Evolutionary conservation across 345 rosid species (phyloP).

Genomic region (Salix viminalis): DNA sequence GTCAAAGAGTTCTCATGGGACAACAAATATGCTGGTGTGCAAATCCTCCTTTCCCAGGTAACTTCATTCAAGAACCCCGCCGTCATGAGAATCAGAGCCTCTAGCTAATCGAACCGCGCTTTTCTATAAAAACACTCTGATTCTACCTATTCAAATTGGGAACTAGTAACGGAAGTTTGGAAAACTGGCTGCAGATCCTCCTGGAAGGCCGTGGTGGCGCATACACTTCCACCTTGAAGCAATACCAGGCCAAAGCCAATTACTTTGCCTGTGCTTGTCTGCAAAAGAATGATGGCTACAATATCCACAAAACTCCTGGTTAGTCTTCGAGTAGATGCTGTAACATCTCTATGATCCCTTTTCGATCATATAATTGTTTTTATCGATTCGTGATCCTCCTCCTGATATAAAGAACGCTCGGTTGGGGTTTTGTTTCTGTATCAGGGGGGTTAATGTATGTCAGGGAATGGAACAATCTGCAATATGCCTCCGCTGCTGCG

Average conservation of each 20-base stretch:
- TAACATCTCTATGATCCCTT: not conserved
- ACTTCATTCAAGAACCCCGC: not conserved
- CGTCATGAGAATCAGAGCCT: too few species aligned
- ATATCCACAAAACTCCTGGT: slow-evolving; percentile 54
- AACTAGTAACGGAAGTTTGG: not conserved
- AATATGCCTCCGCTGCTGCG: slow-evolving; percentile 69
- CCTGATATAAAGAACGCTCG: not conserved
- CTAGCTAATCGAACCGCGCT: too few species aligned
- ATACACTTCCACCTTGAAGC: slow-evolving; percentile 18
- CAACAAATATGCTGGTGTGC: slow-evolving; percentile 83
- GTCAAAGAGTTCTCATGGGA: slow-evolving; percentile 94
- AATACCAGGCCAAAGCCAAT: slow-evolving; percentile 70
- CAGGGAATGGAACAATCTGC: slow-evolving; percentile 85
- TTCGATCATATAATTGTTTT: not conserved
- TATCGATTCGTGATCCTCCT: not conserved
- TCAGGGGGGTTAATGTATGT: slow-evolving; percentile 71
- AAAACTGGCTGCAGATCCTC: slow-evolving; percentile 35
- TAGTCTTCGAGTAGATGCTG: not conserved
- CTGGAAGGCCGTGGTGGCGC: slow-evolving; percentile 45
- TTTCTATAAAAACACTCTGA: too few species aligned
- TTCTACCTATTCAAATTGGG: not conserved
- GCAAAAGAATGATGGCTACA: slow-evolving; percentile 69
- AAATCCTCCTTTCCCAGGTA: slow-evolving; percentile 75
- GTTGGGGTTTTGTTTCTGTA: not conserved
- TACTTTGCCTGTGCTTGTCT: slow-evolving; percentile 82